phyloP scores from a whole-genome alignment of 1,284 basidiomycete genomes.

The Anthracocystis panici-leucophaei region DNA sequence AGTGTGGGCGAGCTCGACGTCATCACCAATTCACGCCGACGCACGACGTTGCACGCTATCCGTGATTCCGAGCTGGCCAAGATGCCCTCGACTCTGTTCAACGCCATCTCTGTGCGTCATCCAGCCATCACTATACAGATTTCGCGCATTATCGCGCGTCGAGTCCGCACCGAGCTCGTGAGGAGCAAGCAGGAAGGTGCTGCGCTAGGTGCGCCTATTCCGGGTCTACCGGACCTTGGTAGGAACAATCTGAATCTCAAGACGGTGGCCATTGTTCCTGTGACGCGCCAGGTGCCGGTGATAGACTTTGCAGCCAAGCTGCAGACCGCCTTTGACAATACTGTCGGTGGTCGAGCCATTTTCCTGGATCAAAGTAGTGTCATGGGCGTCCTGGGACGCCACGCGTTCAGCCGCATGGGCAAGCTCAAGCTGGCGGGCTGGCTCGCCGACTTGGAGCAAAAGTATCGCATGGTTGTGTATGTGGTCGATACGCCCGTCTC shows the following conservation, averaged over 20 bases:
- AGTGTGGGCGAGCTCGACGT: constrained; percentile 88
- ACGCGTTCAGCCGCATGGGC: constrained; percentile 69
- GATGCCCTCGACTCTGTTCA: constrained; percentile 97
- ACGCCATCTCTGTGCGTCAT: constrained; percentile 84
- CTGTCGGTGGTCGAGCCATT: constrained; percentile 61
- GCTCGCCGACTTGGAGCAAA: constrained; percentile 67
- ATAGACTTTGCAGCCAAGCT: constrained; percentile 65
- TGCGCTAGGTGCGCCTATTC: constrained; percentile 52
- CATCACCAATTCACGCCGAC: constrained; percentile 88
- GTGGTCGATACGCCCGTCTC: constrained; percentile 68
- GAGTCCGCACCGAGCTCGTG: constrained; percentile 83
- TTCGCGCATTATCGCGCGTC: constrained; percentile 89
- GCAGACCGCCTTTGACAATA: constrained; percentile 63
- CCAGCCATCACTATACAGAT: constrained; percentile 97
- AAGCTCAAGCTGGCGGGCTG: constrained; percentile 69
- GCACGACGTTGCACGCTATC: constrained; percentile 94
- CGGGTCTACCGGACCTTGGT: constrained; percentile 71
- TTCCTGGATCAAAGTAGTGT: constrained; percentile 67
- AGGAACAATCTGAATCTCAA: constrained; percentile 91
- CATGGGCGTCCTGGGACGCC: constrained; percentile 66
- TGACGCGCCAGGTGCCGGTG: constrained; percentile 72
- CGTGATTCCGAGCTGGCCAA: constrained; percentile 97
- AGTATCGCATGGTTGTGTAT: constrained; percentile 66
- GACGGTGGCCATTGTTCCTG: constrained; percentile 83
- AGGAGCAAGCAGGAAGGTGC: constrained; percentile 47